Conservation (phyloP, 2,329 filamentous ascomycete species). For the Arthrinium puccinioides region DNA sequence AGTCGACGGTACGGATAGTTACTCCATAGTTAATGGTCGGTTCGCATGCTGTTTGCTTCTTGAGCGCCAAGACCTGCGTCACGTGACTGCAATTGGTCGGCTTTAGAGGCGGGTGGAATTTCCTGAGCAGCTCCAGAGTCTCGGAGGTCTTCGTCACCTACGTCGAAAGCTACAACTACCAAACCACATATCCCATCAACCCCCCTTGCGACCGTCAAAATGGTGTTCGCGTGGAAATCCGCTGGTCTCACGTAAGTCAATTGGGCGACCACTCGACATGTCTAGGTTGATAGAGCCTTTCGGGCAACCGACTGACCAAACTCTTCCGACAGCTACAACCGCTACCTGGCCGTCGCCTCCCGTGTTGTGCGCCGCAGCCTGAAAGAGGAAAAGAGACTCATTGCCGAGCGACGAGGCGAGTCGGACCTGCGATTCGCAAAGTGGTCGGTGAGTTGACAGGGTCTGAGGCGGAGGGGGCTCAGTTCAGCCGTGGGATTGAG, state of each 20-base stretch:
- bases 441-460: constrained; percentile 73
- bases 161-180: constrained; percentile 14
- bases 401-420: constrained; percentile 82
- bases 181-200: constrained; percentile 21
- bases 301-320: constrained; percentile 27
- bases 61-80: too few species aligned
- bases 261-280: constrained; percentile 4
- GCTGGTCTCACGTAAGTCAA: constrained; percentile 84
- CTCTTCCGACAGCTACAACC: constrained; percentile 78
- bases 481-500: background rate
- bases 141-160: too few species aligned
- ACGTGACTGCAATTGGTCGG: constrained; percentile 3
- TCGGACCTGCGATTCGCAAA: constrained; percentile 86
- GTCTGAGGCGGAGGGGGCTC: constrained; percentile 5
- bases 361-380: constrained; percentile 93
- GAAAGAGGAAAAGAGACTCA: constrained; percentile 87
- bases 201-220: constrained; percentile 50
- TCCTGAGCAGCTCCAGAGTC: constrained; percentile 4
- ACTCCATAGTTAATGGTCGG: too few species aligned
- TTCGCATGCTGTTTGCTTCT: too few species aligned
- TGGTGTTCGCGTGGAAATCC: constrained; percentile 98
- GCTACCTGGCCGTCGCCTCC: constrained; percentile 92
- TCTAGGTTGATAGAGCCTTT: constrained; percentile 15
- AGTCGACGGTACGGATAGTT: too few species aligned
- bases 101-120: constrained; percentile 2